Evolutionary conservation across 495 filamentous ascomycete species (phyloP).

Genomic region (Copromyces sp.): DNA sequence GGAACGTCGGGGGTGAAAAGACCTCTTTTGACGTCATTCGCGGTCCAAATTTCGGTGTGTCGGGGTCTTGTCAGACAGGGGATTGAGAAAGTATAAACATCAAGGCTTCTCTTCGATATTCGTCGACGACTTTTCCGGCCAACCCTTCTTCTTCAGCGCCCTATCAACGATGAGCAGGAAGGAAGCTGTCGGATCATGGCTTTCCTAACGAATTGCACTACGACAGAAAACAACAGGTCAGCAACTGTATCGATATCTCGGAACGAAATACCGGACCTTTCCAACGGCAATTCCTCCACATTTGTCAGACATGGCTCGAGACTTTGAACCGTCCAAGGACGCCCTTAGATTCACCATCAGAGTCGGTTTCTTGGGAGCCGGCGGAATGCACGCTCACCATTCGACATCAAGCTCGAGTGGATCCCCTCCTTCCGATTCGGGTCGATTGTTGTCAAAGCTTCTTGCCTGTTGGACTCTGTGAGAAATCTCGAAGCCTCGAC

Average conservation of each 20-base stretch:
- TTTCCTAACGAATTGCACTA: not conserved
- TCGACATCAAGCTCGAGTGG: not conserved
- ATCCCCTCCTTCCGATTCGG: not conserved
- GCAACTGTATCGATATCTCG: not conserved
- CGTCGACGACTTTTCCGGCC: not conserved
- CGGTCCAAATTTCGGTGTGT: not conserved
- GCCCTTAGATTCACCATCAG: not conserved
- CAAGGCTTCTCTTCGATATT: not conserved
- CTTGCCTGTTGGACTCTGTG: not conserved
- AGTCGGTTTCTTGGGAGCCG: not conserved
- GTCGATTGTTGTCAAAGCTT: not conserved
- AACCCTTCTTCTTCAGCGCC: not conserved
- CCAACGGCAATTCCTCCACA: not conserved
- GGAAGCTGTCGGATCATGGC: not conserved
- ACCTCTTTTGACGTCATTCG: not conserved
- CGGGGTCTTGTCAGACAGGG: not conserved
- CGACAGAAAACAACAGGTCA: not conserved
- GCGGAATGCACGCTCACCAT: not conserved
- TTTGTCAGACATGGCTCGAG: not conserved
- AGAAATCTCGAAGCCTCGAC: not conserved
- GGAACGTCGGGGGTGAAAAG: not conserved
- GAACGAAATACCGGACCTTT: not conserved
- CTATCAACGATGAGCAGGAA: not conserved
- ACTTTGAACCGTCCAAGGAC: not conserved
- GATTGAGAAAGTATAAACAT: not conserved